phyloP scores from a whole-genome alignment of 2,329 filamentous ascomycete genomes.

The Colletotrichum horii region DNA sequence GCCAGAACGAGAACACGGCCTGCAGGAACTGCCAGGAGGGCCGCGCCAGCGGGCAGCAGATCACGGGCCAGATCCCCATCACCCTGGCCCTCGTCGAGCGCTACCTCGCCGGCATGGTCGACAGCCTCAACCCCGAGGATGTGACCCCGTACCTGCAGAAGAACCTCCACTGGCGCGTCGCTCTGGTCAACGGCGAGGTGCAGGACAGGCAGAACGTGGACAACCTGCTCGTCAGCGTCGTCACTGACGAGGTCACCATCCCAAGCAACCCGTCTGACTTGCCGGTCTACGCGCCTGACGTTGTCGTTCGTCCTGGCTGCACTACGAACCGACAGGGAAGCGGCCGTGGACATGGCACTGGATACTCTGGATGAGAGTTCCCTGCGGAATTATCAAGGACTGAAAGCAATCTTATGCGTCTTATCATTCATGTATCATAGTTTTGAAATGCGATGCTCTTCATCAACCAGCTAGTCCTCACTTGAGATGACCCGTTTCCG shows the following conservation, averaged over 20 bases:
- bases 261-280: neutral
- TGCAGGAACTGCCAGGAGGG: slow-evolving; percentile 28
- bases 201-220: neutral
- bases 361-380: neutral
- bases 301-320: neutral
- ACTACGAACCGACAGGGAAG: slow-evolving; percentile 4
- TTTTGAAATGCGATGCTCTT: too few relatives aligned
- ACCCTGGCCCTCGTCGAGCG: slow-evolving; percentile 32
- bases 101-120: slow-evolving; percentile 25
- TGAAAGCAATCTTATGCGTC: neutral
- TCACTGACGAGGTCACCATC: slow-evolving; percentile 8
- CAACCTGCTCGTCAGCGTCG: slow-evolving; percentile 6
- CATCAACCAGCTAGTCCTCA: too few relatives aligned
- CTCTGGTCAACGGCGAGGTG: slow-evolving; percentile 25
- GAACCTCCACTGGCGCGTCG: slow-evolving; percentile 29
- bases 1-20: slow-evolving; percentile 29
- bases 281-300: neutral
- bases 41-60: slow-evolving; percentile 12
- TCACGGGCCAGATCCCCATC: slow-evolving; percentile 32
- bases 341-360: slow-evolving; percentile 4
- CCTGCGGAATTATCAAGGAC: neutral
- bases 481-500: too few relatives aligned
- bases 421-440: neutral
- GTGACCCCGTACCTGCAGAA: slow-evolving; percentile 30
- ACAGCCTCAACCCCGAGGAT: slow-evolving; percentile 24